Percentiles rank a stretch among this genome's conserved stretches.
Conservation (phyloP, 2,329 filamentous ascomycete genomes). For the Fonsecaea pedrosoi region DNA sequence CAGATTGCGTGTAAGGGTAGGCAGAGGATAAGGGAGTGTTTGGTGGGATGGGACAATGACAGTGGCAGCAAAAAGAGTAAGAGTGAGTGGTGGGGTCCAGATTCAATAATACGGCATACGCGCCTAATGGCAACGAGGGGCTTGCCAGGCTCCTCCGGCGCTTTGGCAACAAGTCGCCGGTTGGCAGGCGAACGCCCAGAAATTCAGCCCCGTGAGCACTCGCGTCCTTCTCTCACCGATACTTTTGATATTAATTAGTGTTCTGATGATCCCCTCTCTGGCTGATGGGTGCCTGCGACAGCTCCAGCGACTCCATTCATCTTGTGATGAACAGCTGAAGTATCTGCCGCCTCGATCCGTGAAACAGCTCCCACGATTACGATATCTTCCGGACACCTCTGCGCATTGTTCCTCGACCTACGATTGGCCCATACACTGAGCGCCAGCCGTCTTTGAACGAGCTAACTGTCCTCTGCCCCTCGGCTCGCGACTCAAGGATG, state of each 20-base stretch:
- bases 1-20: constrained; percentile 12
- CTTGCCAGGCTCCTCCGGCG: background rate
- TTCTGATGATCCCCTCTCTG: background rate
- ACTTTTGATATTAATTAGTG: background rate
- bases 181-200: constrained; percentile 18
- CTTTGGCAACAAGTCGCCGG: constrained; percentile 2
- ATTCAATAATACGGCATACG: constrained; percentile 11
- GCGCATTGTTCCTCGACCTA: background rate
- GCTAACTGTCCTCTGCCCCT: background rate
- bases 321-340: background rate
- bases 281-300: background rate
- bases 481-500: background rate
- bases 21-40: constrained; percentile 18
- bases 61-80: constrained; percentile 11
- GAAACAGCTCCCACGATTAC: background rate
- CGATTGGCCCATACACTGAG: background rate
- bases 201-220: background rate
- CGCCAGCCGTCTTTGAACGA: background rate
- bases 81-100: constrained; percentile 18
- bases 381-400: background rate
- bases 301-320: background rate
- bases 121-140: constrained; percentile 17
- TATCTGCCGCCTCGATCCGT: background rate
- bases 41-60: constrained; percentile 21
- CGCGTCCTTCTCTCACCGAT: background rate